Evolutionary conservation across 148 eudicot species (phyloP).

Genomic region (Amaranthus palmeri): DNA sequence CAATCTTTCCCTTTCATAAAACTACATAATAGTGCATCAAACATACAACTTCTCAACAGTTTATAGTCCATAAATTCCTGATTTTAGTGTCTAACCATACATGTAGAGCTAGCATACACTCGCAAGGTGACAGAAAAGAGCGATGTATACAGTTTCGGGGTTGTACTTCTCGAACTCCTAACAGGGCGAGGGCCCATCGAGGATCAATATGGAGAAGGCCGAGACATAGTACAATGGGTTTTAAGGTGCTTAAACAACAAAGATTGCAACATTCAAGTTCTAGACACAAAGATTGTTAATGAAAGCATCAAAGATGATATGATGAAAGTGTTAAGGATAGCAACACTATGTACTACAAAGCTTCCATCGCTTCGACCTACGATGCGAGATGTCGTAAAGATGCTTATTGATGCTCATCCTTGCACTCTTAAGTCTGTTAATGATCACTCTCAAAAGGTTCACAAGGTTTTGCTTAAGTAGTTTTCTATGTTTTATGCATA

Average conservation of each 20-base stretch:
- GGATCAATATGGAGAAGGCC: constrained; percentile 69
- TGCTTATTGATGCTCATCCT: constrained; percentile 71
- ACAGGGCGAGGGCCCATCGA: constrained; percentile 69
- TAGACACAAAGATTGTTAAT: constrained; percentile 19
- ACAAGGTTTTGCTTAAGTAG: neutral
- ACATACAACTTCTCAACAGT: neutral
- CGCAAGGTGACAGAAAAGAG: constrained; percentile 68
- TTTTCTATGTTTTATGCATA: neutral
- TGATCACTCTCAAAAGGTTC: constrained; percentile 8
- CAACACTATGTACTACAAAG: constrained; percentile 58
- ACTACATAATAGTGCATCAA: too few relatives aligned
- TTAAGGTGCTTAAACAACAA: constrained; percentile 28
- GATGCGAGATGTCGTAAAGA: constrained; percentile 89
- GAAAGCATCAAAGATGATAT: constrained; percentile 20
- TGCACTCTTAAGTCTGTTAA: constrained; percentile 7
- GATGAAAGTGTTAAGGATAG: constrained; percentile 50
- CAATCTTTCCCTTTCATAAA: neutral
- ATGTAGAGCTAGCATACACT: constrained; percentile 73
- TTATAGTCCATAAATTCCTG: neutral
- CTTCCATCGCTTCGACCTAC: constrained; percentile 68
- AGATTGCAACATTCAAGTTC: constrained; percentile 15
- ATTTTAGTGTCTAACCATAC: neutral
- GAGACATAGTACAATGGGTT: constrained; percentile 73
- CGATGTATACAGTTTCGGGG: constrained; percentile 87
- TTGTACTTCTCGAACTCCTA: constrained; percentile 73